A percentile compares a stretch with the other conserved stretches of the same genome.
phyloP scores from a whole-genome alignment of 805 yeast species.

The Metschnikowia baotianmanensis region DNA sequence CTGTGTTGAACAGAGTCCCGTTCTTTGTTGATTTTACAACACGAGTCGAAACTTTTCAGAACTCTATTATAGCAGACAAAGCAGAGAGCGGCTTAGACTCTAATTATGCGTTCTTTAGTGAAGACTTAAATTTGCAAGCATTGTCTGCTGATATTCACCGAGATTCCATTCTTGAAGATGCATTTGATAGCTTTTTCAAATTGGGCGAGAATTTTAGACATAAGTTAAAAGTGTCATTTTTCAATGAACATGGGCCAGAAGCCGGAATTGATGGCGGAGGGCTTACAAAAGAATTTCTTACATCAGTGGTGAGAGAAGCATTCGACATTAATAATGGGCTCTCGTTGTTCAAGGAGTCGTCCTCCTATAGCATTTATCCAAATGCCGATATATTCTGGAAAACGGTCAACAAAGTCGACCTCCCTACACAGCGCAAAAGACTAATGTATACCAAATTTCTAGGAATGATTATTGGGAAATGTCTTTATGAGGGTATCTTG shows the following conservation, averaged over 20 bases:
- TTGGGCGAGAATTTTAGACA: conserved; percentile 56
- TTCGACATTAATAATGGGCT: conserved; percentile 42
- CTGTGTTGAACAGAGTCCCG: conserved; percentile 63
- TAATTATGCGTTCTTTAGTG: conserved; percentile 18
- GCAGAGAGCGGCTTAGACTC: conserved; percentile 21
- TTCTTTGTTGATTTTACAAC: conserved; percentile 75
- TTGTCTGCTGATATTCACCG: conserved; percentile 60
- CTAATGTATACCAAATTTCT: conserved; percentile 52
- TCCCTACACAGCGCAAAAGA: conserved; percentile 25
- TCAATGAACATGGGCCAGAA: conserved; percentile 71
- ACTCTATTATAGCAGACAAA: conserved; percentile 56
- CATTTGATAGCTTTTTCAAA: conserved; percentile 55
- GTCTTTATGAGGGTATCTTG: conserved; percentile 77
- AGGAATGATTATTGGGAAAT: conserved; percentile 85
- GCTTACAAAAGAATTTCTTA: conserved; percentile 84
- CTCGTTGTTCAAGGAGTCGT: conserved; percentile 41
- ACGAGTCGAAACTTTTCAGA: conserved; percentile 71
- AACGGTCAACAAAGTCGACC: conserved; percentile 30
- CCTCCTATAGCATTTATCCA: conserved; percentile 69
- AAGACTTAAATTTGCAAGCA: conserved; percentile 17
- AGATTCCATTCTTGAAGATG: conserved; percentile 70
- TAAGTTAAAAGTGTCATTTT: conserved; percentile 61
- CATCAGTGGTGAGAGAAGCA: conserved; percentile 67
- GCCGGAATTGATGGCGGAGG: conserved; percentile 98
- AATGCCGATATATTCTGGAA: conserved; percentile 51